phyloP scores from a whole-genome alignment of 116 monocot genomes.

The Trichopus zeylanicus region DNA sequence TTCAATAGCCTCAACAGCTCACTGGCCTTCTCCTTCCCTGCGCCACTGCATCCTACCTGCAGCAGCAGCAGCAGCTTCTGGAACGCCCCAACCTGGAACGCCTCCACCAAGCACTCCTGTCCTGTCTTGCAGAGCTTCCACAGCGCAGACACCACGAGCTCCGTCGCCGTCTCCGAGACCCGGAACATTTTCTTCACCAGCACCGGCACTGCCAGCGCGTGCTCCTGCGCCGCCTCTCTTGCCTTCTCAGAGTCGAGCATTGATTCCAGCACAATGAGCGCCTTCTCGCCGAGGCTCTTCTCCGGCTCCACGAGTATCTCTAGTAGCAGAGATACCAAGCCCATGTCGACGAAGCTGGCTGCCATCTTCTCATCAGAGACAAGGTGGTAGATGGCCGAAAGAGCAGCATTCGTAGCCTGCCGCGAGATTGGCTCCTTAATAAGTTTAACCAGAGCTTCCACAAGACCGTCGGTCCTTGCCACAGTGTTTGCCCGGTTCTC shows the following conservation, averaged over 20 bases:
- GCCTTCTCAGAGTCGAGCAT: constrained; percentile 18
- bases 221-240: constrained; percentile 10
- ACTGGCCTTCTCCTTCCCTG: constrained; percentile 40
- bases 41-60: constrained; percentile 34
- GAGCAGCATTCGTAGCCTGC: constrained; percentile 28
- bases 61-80: constrained; percentile 52
- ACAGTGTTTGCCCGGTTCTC: background rate
- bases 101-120: constrained; percentile 15
- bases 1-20: constrained; percentile 41
- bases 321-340: constrained; percentile 17
- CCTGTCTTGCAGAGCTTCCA: constrained; percentile 23
- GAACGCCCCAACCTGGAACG: constrained; percentile 34
- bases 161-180: constrained; percentile 38
- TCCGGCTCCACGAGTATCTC: constrained; percentile 38
- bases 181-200: constrained; percentile 47
- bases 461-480: constrained; percentile 11
- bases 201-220: constrained; percentile 40
- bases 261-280: constrained; percentile 30
- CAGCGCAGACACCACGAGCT: constrained; percentile 30
- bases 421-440: constrained; percentile 33
- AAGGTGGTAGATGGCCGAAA: constrained; percentile 20
- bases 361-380: constrained; percentile 6
- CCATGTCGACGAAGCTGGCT: constrained; percentile 11
- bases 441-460: constrained; percentile 26
- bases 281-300: constrained; percentile 32